Percentiles rank a stretch among this genome's conserved stretches.
phyloP scores from a whole-genome alignment of 106 monocot species.

The Vanilla planifolia region DNA sequence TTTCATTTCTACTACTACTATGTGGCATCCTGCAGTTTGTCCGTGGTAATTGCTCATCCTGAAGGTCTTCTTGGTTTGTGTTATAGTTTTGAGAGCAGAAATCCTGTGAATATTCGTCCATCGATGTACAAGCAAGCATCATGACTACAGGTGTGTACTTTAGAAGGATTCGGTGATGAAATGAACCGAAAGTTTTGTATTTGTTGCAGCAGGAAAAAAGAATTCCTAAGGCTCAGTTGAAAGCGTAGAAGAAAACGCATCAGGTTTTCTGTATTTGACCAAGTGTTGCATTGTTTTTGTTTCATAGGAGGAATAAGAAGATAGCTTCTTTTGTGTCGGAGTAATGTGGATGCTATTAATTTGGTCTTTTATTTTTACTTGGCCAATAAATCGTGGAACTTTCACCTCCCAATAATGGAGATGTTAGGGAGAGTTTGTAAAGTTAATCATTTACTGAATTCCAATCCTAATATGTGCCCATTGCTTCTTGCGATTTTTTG shows the following conservation, averaged over 20 bases:
- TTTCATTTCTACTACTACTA: background rate
- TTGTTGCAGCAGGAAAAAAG: background rate
- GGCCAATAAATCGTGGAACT: too few relatives aligned
- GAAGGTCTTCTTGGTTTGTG: background rate
- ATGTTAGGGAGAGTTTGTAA: too few relatives aligned
- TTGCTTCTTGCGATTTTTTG: too few relatives aligned
- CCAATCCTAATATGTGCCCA: too few relatives aligned
- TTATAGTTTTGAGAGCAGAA: background rate
- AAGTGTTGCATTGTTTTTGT: background rate
- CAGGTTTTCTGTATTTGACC: background rate
- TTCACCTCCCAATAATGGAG: too few relatives aligned
- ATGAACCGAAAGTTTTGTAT: conserved; percentile 1
- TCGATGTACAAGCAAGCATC: background rate
- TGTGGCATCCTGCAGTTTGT: too few relatives aligned
- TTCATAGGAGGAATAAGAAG: background rate
- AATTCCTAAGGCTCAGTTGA: background rate
- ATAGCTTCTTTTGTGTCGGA: too few relatives aligned
- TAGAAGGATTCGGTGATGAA: background rate
- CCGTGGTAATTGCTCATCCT: background rate
- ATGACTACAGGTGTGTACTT: background rate
- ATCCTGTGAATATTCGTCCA: background rate
- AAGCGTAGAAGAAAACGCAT: background rate
- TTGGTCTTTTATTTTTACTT: too few relatives aligned
- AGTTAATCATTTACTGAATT: too few relatives aligned
- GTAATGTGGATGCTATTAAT: too few relatives aligned